phyloP scores from a whole-genome alignment of 2,329 filamentous ascomycete genomes.

The Boeremia exigua region DNA sequence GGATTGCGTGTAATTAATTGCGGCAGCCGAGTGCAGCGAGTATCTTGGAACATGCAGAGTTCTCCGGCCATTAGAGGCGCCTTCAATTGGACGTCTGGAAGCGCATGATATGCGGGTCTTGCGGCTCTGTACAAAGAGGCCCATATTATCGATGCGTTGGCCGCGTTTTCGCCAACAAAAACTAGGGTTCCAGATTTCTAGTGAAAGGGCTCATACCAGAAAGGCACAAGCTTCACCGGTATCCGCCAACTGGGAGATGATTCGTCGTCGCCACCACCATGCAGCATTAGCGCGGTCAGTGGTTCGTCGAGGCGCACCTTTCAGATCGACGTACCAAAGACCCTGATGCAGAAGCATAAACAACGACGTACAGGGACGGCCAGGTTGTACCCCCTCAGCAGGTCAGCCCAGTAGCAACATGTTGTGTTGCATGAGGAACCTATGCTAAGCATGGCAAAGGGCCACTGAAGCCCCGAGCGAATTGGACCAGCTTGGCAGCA shows the following conservation, averaged over 20 bases:
- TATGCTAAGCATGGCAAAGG: constrained; percentile 28
- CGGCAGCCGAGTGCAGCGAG: constrained; percentile 48
- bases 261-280: constrained; percentile 45
- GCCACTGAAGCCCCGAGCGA: constrained; percentile 25
- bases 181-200: constrained; percentile 48
- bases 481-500: constrained; percentile 37
- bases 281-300: constrained; percentile 45
- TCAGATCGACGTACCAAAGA: constrained; percentile 43
- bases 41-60: constrained; percentile 47
- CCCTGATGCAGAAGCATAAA: constrained; percentile 42
- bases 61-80: constrained; percentile 63
- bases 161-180: constrained; percentile 82
- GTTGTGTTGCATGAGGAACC: constrained; percentile 17
- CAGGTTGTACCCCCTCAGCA: constrained; percentile 34
- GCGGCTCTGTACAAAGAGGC: constrained; percentile 53
- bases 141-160: constrained; percentile 81
- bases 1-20: constrained; percentile 51
- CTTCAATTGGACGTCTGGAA: constrained; percentile 46
- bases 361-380: constrained; percentile 40
- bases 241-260: constrained; percentile 39
- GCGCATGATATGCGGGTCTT: constrained; percentile 49
- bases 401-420: constrained; percentile 43
- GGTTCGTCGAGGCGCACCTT: constrained; percentile 44
- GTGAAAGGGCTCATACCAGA: constrained; percentile 43
- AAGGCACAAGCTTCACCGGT: constrained; percentile 49